Evolutionary conservation across 2,329 filamentous ascomycete species (phyloP).

Genomic region (Thielaviopsis punctulata): DNA sequence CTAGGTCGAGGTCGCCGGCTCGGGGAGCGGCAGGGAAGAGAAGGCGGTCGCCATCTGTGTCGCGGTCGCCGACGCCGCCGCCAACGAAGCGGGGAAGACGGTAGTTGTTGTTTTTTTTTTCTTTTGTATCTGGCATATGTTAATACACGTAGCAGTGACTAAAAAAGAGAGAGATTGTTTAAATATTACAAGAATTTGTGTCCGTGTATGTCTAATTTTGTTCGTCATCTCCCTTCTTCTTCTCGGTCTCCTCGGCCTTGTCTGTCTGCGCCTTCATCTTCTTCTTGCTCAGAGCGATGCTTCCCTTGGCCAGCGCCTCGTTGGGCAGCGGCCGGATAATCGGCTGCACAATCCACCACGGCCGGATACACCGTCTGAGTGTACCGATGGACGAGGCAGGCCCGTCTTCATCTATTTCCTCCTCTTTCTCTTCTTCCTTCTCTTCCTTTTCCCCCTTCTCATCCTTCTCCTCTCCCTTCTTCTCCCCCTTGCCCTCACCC

Average conservation of each 20-base stretch:
- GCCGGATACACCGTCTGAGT: constrained; percentile 56
- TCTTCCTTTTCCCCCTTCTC: not conserved
- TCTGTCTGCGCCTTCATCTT: constrained; percentile 27
- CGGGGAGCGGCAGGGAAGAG: constrained; percentile 1
- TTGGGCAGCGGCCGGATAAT: constrained; percentile 73
- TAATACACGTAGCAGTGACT: not conserved
- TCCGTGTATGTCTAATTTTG: not conserved
- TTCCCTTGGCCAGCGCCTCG: constrained; percentile 71
- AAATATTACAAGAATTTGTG: too few species aligned
- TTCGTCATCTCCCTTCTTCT: not conserved
- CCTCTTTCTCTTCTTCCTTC: constrained; percentile 17
- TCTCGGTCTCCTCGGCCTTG: constrained; percentile 9
- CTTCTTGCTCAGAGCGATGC: constrained; percentile 59
- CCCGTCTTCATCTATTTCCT: constrained; percentile 33
- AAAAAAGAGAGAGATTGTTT: too few species aligned
- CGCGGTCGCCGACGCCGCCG: constrained; percentile 12
- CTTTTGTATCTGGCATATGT: not conserved
- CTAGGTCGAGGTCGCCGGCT: constrained; percentile 1
- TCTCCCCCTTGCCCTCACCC: constrained; percentile 3
- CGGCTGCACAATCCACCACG: constrained; percentile 83
- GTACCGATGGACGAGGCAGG: constrained; percentile 32
- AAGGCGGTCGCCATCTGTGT: constrained; percentile 10
- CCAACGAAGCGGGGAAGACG: constrained; percentile 12
- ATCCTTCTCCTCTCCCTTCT: constrained; percentile 14
- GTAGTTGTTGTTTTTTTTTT: not conserved